These are phyloP conservation scores for Actinomucor elegans DNA, from an alignment of 371 early-diverging fungal genomes.

Conservation along the genomic window DNA sequence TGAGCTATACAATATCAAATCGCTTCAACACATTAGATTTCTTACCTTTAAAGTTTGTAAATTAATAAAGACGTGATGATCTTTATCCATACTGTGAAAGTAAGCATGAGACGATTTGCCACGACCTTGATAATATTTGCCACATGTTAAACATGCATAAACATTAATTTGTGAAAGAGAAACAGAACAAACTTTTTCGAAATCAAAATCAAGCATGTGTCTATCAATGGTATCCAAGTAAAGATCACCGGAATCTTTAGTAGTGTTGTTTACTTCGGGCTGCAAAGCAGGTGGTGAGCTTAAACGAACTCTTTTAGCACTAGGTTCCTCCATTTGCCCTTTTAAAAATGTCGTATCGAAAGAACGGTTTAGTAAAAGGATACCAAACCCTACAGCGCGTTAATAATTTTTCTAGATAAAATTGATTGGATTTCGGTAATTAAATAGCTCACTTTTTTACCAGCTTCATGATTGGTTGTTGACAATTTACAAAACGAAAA, in stretches of 20 bases:
- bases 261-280: neutral
- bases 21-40: too few species aligned
- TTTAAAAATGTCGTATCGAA: too few species aligned
- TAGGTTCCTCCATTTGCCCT: constrained; percentile 29
- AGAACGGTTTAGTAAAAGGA: too few species aligned
- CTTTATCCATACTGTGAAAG: constrained; percentile 91
- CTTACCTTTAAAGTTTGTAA: constrained; percentile 79
- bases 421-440: too few species aligned
- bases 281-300: constrained; percentile 1
- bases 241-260: constrained; percentile 44
- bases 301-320: constrained; percentile 33
- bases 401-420: too few species aligned
- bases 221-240: constrained; percentile 77
- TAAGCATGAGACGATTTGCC: constrained; percentile 93
- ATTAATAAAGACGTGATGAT: constrained; percentile 97
- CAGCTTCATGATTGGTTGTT: too few species aligned
- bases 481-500: too few species aligned
- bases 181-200: constrained; percentile 95
- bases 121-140: constrained; percentile 96
- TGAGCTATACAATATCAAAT: too few species aligned
- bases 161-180: constrained; percentile 92
- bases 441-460: too few species aligned
- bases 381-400: too few species aligned
- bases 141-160: constrained; percentile 96
- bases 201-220: constrained; percentile 95